Base-by-base conservation (phyloP, 441 rosid species). In the Corymbia calophylla region DNA sequence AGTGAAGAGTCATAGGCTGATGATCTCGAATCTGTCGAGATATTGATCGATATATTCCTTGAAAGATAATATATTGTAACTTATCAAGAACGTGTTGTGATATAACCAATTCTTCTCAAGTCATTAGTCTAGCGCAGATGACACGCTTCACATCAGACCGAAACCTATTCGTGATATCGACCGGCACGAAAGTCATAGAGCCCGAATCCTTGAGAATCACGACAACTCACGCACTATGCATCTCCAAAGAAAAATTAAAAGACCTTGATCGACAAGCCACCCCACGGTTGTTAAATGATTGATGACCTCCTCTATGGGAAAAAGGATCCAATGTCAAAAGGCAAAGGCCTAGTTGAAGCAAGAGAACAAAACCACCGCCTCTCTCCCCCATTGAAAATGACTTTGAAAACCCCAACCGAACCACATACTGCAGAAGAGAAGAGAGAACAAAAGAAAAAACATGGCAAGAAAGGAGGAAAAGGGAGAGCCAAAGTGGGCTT, bases 31-130 rank as follows among this genome's bases (percentile, higher is more conserved):
- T 77, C 51, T 39, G 0, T 2, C 8, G 3, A 12, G 1, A 39
- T 3, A 39, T 39, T 5, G 1, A 77, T 23, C 10, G 5, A 1
- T 5, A 0, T 77, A 3, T 77, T 2, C 8, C 0, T 77, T 23
- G 2, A 77, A 77, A 12, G 3, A 77, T 44, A 0, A 0, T 6
- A 21, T 2, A 23, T 3, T 5, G 1, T 23, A 77, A 44, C n/a
- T 77, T 44, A 10, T 13, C 0, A 5, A 6, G 1, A 77, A 44
- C n/a, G 0, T 7, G n/a, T 0, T 0, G 5, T 44, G 6, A 23
- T 44, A 77, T 6, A 23, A 12, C 3, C 18, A 6, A 23, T 21
- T 44, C 51, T 7, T 77, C 84, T 0, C 11, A 1, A 77, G 8
- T 2, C 48, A 35, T 39, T 9, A 70, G 47, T 35, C 14, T 7